Percentiles rank a stretch among this genome's conserved stretches.
phyloP scores from a whole-genome alignment of 2,329 filamentous ascomycete species.

The Fusarium tjaetaba region DNA sequence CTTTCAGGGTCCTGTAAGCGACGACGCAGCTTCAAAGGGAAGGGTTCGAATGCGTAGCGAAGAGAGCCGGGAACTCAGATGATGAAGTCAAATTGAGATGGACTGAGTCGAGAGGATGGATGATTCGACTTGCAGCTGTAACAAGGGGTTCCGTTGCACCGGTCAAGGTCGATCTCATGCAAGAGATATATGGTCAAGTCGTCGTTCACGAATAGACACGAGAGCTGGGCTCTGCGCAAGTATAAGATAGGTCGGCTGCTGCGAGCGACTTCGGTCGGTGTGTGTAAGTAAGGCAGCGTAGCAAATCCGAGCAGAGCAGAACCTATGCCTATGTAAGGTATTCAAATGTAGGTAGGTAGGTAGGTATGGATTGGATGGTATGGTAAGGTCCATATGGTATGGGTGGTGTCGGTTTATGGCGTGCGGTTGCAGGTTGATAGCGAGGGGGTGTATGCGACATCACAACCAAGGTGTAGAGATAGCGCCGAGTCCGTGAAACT shows the following conservation, averaged over 20 bases:
- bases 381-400: background rate
- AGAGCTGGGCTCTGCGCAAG: constrained; percentile 14
- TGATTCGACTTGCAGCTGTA: constrained; percentile 15
- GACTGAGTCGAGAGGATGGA: constrained; percentile 7
- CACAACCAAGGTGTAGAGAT: constrained; percentile 32
- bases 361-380: background rate
- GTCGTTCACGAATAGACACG: constrained; percentile 23
- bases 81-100: constrained; percentile 3
- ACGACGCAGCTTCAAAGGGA: background rate
- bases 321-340: constrained; percentile 21
- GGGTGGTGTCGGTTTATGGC: constrained; percentile 42
- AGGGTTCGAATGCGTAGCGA: background rate
- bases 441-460: constrained; percentile 24
- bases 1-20: constrained; percentile 26
- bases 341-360: constrained; percentile 14
- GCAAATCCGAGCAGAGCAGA: constrained; percentile 13
- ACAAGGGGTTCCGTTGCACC: constrained; percentile 33
- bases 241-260: constrained; percentile 26
- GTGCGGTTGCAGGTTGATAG: constrained; percentile 36
- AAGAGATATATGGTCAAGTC: constrained; percentile 22
- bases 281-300: constrained; percentile 27
- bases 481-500: constrained; percentile 24
- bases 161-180: constrained; percentile 40
- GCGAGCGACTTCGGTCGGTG: constrained; percentile 32
- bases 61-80: constrained; percentile 13